Percentiles rank a stretch among this genome's conserved stretches.
Evolutionary conservation across 164 flowering plant species (phyloP).

Genomic region (Chloranthus sessilifolius): DNA sequence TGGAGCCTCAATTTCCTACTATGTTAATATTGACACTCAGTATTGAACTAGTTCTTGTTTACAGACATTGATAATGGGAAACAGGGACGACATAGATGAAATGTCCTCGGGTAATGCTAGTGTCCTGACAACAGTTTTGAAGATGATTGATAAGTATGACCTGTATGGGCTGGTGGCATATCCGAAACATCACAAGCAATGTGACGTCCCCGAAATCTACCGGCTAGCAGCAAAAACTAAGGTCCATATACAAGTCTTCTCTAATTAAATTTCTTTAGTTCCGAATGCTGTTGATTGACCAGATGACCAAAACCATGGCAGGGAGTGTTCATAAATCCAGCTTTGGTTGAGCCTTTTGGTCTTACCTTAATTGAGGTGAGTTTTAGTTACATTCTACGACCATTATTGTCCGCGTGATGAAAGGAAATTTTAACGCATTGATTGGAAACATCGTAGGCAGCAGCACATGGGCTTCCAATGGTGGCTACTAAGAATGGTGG

Average conservation of each 20-base stretch:
- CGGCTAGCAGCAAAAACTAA: slow-evolving; percentile 82
- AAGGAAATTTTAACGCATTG: slow-evolving; percentile 1
- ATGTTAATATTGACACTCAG: too few relatives aligned
- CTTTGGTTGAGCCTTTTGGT: slow-evolving; percentile 94
- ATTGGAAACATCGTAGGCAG: slow-evolving; percentile 54
- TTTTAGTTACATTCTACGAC: slow-evolving; percentile 4
- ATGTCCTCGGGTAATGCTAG: slow-evolving; percentile 78
- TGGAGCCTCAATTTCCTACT: too few relatives aligned
- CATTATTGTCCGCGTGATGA: background rate
- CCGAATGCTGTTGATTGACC: slow-evolving; percentile 3
- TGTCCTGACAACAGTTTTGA: slow-evolving; percentile 77
- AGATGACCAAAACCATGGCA: slow-evolving; percentile 24
- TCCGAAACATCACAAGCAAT: slow-evolving; percentile 95
- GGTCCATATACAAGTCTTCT: slow-evolving; percentile 29
- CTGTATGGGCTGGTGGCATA: slow-evolving; percentile 92
- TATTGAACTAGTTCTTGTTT: too few relatives aligned
- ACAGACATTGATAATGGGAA: slow-evolving; percentile 93
- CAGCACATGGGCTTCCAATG: slow-evolving; percentile 98
- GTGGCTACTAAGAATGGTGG: slow-evolving; percentile 99
- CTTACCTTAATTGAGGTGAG: slow-evolving; percentile 94
- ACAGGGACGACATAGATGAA: slow-evolving; percentile 88
- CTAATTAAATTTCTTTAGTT: background rate
- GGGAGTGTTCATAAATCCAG: slow-evolving; percentile 99
- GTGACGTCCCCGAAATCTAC: slow-evolving; percentile 93
- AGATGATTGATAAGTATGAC: slow-evolving; percentile 86